Conservation (phyloP, 2,329 filamentous ascomycete genomes). For the Fusarium camptoceras region DNA sequence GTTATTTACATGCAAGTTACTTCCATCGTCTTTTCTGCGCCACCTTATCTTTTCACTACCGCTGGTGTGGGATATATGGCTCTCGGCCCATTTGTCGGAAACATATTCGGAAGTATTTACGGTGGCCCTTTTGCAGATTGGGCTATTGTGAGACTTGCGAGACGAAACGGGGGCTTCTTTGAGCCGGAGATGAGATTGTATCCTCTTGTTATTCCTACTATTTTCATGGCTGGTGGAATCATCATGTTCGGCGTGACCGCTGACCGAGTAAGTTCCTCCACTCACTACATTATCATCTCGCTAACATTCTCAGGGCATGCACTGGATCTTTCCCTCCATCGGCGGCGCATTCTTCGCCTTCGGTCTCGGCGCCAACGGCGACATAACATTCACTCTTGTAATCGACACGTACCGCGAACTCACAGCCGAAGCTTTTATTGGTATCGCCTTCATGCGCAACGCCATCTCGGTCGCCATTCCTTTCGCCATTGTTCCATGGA, state of each 20-base stretch:
- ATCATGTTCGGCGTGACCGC: conserved; percentile 56
- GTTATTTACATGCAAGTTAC: conserved; percentile 46
- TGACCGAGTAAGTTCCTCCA: conserved; percentile 45
- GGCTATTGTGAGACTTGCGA: conserved; percentile 52
- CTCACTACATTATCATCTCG: rapidly evolving
- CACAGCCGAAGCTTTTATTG: conserved; percentile 48
- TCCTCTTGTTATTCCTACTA: conserved; percentile 44
- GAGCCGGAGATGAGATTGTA: conserved; percentile 60
- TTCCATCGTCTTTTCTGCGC: conserved; percentile 52
- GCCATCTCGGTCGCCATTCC: conserved; percentile 46
- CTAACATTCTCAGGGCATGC: conserved; percentile 52
- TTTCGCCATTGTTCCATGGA: conserved; percentile 49
- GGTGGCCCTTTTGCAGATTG: conserved; percentile 55
- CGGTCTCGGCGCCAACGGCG: conserved; percentile 54
- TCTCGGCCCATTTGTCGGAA: conserved; percentile 52
- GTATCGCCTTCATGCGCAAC: conserved; percentile 50
- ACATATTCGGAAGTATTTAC: conserved; percentile 54
- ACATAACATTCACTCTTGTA: conserved; percentile 52
- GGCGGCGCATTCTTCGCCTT: conserved; percentile 54
- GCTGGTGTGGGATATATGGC: conserved; percentile 47
- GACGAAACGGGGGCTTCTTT: conserved; percentile 55
- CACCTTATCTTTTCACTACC: conserved; percentile 48
- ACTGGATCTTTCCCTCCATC: conserved; percentile 56
- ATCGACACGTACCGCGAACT: conserved; percentile 52
- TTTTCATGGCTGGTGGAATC: conserved; percentile 52